Base-by-base conservation (phyloP, 108 stramenopile species). In the Conticribra weissflogii region DNA sequence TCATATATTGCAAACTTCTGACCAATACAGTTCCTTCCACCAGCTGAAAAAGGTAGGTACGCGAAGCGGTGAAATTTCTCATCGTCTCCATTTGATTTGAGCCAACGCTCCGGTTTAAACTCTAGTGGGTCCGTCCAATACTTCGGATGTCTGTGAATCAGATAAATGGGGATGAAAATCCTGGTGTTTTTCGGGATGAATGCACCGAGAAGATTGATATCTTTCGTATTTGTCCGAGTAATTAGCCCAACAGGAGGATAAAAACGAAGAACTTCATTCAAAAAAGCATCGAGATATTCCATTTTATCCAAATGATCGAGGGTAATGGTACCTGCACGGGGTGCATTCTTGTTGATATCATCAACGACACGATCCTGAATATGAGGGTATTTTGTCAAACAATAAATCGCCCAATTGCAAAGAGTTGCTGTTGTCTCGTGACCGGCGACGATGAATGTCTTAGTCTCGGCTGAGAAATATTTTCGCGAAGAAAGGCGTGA, bases 351-450 rank as follows among this genome's bases (percentile, higher is more conserved):
- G 17, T 51, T 48, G 28, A 84, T 81, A 46, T 90, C 89, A 50
- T 82, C 47, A 23, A 54, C 77, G 29, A 90, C 72, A 62, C 52
- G 77, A 45, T 86, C 45, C 55, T 81, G 76, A 8, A 85, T 57
- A 18, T 75, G 74, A n/a, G 76, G 73, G 52, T 90, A 30, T 44
- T 78, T 73, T 22, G 63, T 59, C 21, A 90, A 55, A 49, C 72
- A 80, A 63, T 83, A 86, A 22, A 87, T 51, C 0, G 85, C 81
- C 85, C 80, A 87, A 15, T 73, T 57, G 51, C 81, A 83, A 69
- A 81, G 82, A 51, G 86, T 85, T n/a, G 85, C 44, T 18, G 82
- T 86, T 15, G 89, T 90, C 54, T 90, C 89, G 58, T 90, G 89
- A 21, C 88, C 89, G 19, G 89, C 86, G 22, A 85, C 14, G 53